Evolutionary conservation across 139 green algal species (phyloP).

Genomic region (Marvania coccoides): DNA sequence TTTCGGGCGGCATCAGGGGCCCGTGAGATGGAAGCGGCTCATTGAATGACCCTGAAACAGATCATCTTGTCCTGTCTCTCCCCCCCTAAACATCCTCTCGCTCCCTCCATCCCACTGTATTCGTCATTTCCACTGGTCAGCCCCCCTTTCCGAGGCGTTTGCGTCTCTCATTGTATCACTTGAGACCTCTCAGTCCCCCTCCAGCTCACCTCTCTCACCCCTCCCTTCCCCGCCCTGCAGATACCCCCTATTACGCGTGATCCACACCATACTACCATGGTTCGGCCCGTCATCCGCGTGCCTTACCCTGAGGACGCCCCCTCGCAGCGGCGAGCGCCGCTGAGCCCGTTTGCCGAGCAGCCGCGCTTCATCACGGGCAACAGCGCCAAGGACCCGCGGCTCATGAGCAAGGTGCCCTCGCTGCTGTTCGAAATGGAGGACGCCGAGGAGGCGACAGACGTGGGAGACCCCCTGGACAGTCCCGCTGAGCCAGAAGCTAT

Average conservation of each 20-base stretch:
- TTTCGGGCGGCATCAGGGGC: no score
- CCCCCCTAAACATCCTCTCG: no score
- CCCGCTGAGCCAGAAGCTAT: not conserved
- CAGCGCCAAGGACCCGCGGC: not conserved
- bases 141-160: no score
- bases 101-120: no score
- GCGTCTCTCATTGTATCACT: no score
- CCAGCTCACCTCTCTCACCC: not conserved
- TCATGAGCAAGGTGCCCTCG: constrained; percentile 39
- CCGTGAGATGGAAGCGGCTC: no score
- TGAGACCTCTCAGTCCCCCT: not conserved
- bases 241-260: not conserved
- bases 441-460: not conserved
- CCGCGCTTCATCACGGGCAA: not conserved
- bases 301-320: not conserved
- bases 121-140: no score
- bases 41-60: no score
- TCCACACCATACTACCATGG: not conserved
- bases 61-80: no score
- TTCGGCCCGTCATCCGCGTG: constrained; percentile 5
- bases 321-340: not conserved
- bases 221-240: not conserved
- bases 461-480: not conserved
- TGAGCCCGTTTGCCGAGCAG: not conserved
- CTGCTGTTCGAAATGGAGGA: constrained; percentile 49